Base-by-base conservation (phyloP, 495 filamentous ascomycete genomes). In the Talaromyces wortmannii region DNA sequence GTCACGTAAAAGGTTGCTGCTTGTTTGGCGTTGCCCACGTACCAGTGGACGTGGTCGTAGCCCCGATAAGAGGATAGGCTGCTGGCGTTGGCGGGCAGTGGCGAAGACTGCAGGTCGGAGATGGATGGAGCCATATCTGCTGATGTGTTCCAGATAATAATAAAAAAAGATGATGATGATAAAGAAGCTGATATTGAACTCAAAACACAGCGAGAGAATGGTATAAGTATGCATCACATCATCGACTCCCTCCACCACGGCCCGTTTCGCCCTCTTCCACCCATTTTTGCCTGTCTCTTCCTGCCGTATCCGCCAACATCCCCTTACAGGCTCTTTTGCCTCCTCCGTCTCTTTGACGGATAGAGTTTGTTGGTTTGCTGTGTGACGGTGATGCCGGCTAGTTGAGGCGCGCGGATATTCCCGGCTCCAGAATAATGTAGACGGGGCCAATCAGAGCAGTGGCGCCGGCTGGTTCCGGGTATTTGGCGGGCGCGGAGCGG, bases 21-120 rank as follows among this genome's bases (percentile, higher is more conserved):
- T 78, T 95, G 91, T 72, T 96, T 96, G 61, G 92, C 92, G 70
- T 97, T 97, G 61, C 90, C 90, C 6, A 97, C 92, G 67, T 89
- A 96, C 91, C 91, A 96, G 62, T 88, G 86, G 47, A 95, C 78
- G 65, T 95, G 88, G 73, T 94, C 87, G 63, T 95, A 96, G 66
- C 89, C 90, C 23, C 80, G 79, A 72, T 91, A 94, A 63, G 79
- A 81, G 53, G 80, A 62, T 16, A 74, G 51, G 15, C 36, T 42
- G 30, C 30, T 32, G n/a, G 30, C 32, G 52, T 36, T 46, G 44
- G 52, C 31, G 10, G 52, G 52, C 23, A 53, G 40, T 12, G 10
- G 30, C 8, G 15, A 36, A 13, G 17, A 31, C 23, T 53, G 42
- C 18, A 53, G 43, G 12, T 49, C 53, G n/a, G 53, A 50, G 53